Evolutionary conservation across 805 yeast species (phyloP), one percentile per base, ranked within the genome.

Genomic region (Saccharomycopsis olivae): DNA sequence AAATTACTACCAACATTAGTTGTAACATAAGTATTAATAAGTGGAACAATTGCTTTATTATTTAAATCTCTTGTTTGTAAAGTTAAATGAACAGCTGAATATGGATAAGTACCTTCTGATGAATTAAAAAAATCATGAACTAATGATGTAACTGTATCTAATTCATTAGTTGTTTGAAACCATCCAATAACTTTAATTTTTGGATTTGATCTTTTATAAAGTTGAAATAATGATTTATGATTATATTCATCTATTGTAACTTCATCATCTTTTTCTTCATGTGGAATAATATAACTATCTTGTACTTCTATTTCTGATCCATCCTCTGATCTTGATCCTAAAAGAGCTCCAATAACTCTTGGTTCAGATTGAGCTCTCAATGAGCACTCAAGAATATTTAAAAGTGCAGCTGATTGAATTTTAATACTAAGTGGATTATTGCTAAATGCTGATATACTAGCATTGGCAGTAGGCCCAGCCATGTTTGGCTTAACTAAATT

Each of bases 291-390:
- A 59, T 78, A 86, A 15, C 86, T 81, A 47, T 75, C 82, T 55
- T 75, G 71, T 51, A 86, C 65, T 52, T 78, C 89, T 33, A 82
- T 68, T 51, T 72, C 80, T 14, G 73, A 62, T 11, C 94, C 94
- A 56, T 85, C 95, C 46, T 85, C 94, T 19, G 88, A 78, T 57
- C 94, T 71, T 35, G 70, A 61, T 25, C 95, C 95, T 35, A 86
- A 65, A 44, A 86, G 68, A 11, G 94, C 82, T 46, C 95, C 95
- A 50, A 86, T 77, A 46, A 80, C 73, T 57, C 92, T 71, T 48
- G 65, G 62, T 48, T 70, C 72, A 56, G 65, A 66, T 58, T 62
- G 74, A 36, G 73, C 60, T 60, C 82, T 69, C 42, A 73, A 63
- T 19, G 78, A 65, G 47, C 83, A 77, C 56, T 85, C 92, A 47